Conservation (phyloP, 2,329 filamentous ascomycete species). For the Sordariomycetes sp. region DNA sequence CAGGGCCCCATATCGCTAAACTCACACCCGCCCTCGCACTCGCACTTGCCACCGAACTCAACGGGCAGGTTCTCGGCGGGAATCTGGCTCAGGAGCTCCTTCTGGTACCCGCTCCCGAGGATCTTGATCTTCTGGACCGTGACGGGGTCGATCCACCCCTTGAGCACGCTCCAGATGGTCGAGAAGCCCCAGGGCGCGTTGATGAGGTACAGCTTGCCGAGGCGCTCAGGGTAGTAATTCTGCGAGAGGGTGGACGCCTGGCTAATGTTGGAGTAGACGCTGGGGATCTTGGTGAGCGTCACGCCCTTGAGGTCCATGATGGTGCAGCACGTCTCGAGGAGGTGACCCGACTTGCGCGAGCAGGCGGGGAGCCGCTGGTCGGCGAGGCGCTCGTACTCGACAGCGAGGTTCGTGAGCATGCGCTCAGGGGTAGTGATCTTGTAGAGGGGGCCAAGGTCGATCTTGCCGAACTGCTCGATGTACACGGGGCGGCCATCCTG, state of each 20-base stretch:
- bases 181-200: constrained; percentile 96
- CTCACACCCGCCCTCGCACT: constrained; percentile 70
- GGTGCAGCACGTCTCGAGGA: constrained; percentile 95
- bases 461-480: constrained; percentile 90
- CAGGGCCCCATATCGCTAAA: constrained; percentile 87
- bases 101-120: constrained; percentile 68
- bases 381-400: constrained; percentile 93
- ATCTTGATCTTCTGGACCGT: constrained; percentile 95
- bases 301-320: constrained; percentile 98
- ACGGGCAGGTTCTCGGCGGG: constrained; percentile 82
- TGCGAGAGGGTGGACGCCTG: constrained; percentile 82
- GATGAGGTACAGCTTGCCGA: constrained; percentile 94
- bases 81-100: constrained; percentile 72
- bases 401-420: constrained; percentile 92
- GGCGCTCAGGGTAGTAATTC: constrained; percentile 97
- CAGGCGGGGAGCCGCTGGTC: constrained; percentile 90
- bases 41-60: constrained; percentile 71
- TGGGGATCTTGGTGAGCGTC: constrained; percentile 64
- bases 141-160: constrained; percentile 91
- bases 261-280: constrained; percentile 80
- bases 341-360: constrained; percentile 77
- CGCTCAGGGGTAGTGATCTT: constrained; percentile 86
- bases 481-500: constrained; percentile 95
- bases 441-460: constrained; percentile 80
- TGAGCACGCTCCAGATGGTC: constrained; percentile 72